These are phyloP conservation scores for Phragmites australis DNA, from an alignment of 176 grass and related monocot species.

Conservation along the genomic window DNA sequence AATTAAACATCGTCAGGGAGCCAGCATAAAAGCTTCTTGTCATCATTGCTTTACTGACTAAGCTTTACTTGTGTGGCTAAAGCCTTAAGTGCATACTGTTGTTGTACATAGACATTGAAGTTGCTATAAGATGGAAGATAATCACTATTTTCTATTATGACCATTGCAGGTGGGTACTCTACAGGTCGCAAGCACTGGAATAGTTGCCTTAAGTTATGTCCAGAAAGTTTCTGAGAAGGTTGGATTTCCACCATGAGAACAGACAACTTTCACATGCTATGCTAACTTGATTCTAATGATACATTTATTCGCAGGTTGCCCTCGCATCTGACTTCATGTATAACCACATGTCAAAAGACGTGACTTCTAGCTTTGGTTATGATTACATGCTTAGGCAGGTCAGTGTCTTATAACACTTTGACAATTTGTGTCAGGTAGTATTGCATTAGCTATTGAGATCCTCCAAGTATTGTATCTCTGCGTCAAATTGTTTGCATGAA, in stretches of 20 bases:
- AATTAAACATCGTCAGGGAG: neutral
- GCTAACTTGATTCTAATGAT: slow-evolving; percentile 20
- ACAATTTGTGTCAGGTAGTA: neutral
- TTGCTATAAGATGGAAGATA: slow-evolving; percentile 17
- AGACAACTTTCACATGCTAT: neutral
- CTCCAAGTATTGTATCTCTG: slow-evolving; percentile 14
- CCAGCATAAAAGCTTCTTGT: neutral
- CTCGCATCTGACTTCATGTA: slow-evolving; percentile 98
- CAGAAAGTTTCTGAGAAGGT: slow-evolving; percentile 99
- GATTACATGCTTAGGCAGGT: slow-evolving; percentile 99
- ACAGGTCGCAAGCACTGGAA: slow-evolving; percentile 91
- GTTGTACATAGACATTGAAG: neutral
- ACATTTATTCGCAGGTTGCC: slow-evolving; percentile 66
- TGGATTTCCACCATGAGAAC: slow-evolving; percentile 23
- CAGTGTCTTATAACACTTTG: slow-evolving; percentile 15
- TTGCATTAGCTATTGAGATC: slow-evolving; percentile 23
- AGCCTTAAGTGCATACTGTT: neutral
- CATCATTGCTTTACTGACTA: neutral
- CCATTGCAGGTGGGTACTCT: slow-evolving; percentile 83
- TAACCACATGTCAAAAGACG: slow-evolving; percentile 92
- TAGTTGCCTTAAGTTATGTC: slow-evolving; percentile 94
- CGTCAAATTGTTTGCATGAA: slow-evolving; percentile 2
- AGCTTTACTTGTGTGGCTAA: neutral
- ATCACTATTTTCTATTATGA: slow-evolving; percentile 9
- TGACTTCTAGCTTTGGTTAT: slow-evolving; percentile 92